phyloP scores from a whole-genome alignment of 73 alveolate genomes.

The Paramecium sexaurelia region DNA sequence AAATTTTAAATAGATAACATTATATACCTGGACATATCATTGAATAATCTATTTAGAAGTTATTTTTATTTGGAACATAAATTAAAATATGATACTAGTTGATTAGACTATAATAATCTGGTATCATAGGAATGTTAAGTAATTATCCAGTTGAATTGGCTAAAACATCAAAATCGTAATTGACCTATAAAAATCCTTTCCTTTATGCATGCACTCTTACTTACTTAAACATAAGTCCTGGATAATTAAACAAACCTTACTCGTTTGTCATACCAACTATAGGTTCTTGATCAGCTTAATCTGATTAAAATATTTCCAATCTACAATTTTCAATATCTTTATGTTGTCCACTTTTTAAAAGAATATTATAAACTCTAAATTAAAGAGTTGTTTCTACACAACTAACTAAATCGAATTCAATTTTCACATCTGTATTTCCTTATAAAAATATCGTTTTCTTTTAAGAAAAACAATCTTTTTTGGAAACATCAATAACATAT shows the following conservation, averaged over 20 bases:
- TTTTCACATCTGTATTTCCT: constrained; percentile 5
- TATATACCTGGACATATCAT: constrained; percentile 41
- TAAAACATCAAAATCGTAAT: constrained; percentile 39
- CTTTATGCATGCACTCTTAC: constrained; percentile 47
- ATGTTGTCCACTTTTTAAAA: not conserved
- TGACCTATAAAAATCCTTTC: constrained; percentile 34
- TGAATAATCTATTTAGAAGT: constrained; percentile 9
- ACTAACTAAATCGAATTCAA: constrained; percentile 52
- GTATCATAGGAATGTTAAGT: constrained; percentile 38
- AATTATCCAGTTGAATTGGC: constrained; percentile 55
- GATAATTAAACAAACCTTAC: constrained; percentile 12
- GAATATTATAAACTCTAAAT: constrained; percentile 11
- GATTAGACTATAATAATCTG: constrained; percentile 21
- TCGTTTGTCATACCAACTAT: not conserved
- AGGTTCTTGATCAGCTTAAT: constrained; percentile 49
- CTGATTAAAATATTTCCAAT: constrained; percentile 18
- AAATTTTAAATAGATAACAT: not conserved
- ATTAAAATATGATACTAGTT: constrained; percentile 26
- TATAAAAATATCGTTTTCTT: not conserved
- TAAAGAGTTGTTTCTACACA: constrained; percentile 48
- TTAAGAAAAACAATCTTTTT: constrained; percentile 41
- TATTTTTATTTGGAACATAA: constrained; percentile 43
- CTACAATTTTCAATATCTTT: constrained; percentile 33
- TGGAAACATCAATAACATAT: not conserved
- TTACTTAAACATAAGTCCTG: constrained; percentile 39